Evolutionary conservation across 2,329 filamentous ascomycete genomes (phyloP), one percentile per base, ranked within the genome.

Genomic region (Plectosphaerella plurivora): DNA sequence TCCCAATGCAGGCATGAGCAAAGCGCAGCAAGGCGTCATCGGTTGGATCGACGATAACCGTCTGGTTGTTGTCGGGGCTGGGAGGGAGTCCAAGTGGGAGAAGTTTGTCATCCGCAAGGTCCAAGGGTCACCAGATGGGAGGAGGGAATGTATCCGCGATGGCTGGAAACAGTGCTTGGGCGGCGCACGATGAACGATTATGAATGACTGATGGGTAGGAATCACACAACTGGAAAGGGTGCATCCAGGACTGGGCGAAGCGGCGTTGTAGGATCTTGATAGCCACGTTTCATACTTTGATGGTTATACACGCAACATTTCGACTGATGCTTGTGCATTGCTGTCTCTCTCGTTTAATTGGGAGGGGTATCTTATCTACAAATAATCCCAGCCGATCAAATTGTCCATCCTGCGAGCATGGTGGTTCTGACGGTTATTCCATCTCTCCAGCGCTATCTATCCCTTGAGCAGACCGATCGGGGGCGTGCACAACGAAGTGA

Each of bases 71-170:
- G 76, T 96, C 48, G 88, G 91, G 4, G 88, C 89, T 1, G 91
- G 91, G 0, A 78, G 81, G 54, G 89, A 94, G 65, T 88, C 88
- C 15, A 79, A 88, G 49, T 97, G 92, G 91, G 91, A 97, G 73
- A 91, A 88, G 55, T 96, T 96, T 61, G 75, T 86, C 18, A 74
- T 95, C 49, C 78, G 78, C n/a, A 79, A 87, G 51, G 81, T 80
- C 14, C 80, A 86, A 20, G 47, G 36, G 3, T n/a, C 22, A 3
- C 37, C 22, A 8, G 84, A 88, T 56, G 88, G 89, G 10, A 83
- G 81, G 58, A 78, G 84, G 45, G 74, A 82, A 49, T 82, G 88
- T 56, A 72, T 83, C 28, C 78, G 88, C 57, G 86, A 92, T 62
- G 89, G 88, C 2, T 95, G 91, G 91, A 93, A 90, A 69, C 79